These are phyloP conservation scores for Penicillium paxilli DNA, from an alignment of 495 filamentous ascomycete species.

Conservation along the genomic window DNA sequence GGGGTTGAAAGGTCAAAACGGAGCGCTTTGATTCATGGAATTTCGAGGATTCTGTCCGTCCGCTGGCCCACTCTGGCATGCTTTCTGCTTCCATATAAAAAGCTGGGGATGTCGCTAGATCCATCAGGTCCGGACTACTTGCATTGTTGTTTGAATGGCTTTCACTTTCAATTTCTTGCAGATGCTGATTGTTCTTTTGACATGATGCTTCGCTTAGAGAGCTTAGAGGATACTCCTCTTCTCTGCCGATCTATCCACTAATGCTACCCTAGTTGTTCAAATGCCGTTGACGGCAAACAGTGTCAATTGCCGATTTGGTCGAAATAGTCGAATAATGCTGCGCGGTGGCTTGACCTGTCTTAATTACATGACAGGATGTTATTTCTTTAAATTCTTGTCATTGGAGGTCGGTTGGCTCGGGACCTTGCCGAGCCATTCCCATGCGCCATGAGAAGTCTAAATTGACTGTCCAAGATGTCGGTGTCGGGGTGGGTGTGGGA, in stretches of 20 bases:
- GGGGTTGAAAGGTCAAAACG: background rate
- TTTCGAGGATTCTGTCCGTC: conserved; percentile 4
- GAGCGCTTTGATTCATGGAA: conserved; percentile 17
- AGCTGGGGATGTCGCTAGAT: background rate
- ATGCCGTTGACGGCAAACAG: background rate
- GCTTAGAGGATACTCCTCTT: background rate
- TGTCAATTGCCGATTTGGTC: background rate
- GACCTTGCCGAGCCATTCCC: background rate
- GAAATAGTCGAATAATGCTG: background rate
- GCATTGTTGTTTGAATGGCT: no score
- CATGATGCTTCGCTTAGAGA: background rate
- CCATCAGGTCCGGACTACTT: no score
- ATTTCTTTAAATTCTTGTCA: no score
- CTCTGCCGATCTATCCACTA: background rate
- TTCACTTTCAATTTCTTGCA: no score
- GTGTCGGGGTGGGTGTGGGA: background rate
- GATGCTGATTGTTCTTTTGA: background rate
- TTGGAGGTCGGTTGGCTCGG: background rate
- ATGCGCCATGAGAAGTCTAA: background rate
- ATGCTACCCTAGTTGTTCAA: background rate
- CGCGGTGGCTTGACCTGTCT: background rate
- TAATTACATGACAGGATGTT: background rate
- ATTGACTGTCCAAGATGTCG: background rate
- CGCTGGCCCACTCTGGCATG: conserved; percentile 4
- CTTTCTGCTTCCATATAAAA: background rate